A percentile compares a stretch with the other conserved stretches of the same genome.
Evolutionary conservation across 1,284 basidiomycete genomes (phyloP).

Genomic region (Stygiomarasmius scandens): DNA sequence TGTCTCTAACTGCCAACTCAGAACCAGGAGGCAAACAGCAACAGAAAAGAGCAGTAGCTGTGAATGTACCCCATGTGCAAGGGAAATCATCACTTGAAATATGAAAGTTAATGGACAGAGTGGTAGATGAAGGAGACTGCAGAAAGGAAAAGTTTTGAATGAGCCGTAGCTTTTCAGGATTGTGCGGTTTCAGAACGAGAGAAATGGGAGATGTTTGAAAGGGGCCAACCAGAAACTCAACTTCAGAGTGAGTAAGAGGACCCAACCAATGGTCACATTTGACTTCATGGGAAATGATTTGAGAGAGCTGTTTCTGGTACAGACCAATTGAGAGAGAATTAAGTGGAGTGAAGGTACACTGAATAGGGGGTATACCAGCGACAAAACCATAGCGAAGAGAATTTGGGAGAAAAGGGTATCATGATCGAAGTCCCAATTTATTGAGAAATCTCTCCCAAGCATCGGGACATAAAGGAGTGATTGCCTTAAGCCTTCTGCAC

Average conservation of each 20-base stretch:
- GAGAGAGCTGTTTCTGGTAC: constrained; percentile 9
- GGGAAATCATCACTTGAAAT: constrained; percentile 36
- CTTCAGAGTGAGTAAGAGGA: constrained; percentile 24
- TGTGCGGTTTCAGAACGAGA: constrained; percentile 32
- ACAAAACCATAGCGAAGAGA: constrained; percentile 25
- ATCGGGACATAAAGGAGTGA: constrained; percentile 20
- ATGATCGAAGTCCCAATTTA: constrained; percentile 15
- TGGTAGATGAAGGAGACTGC: constrained; percentile 4
- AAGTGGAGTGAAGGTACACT: constrained; percentile 24
- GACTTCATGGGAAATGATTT: constrained; percentile 28
- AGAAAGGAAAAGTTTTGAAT: constrained; percentile 46
- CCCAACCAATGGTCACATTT: constrained; percentile 31
- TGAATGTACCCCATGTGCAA: constrained; percentile 44
- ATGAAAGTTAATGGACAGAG: constrained; percentile 36
- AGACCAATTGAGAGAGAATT: constrained; percentile 23
- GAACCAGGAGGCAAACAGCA: constrained; percentile 33
- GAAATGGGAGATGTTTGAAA: constrained; percentile 45
- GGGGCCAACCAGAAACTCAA: constrained; percentile 35
- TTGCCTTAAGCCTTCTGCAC: constrained; percentile 16
- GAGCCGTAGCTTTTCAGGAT: constrained; percentile 24
- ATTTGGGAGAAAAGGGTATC: constrained; percentile 23
- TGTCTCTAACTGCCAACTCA: constrained; percentile 36
- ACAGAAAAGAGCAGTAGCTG: constrained; percentile 27
- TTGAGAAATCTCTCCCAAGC: constrained; percentile 25
- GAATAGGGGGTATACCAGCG: constrained; percentile 25